Base-by-base conservation (phyloP, 129 eudicot genomes). In the Flaveria trinervia region DNA sequence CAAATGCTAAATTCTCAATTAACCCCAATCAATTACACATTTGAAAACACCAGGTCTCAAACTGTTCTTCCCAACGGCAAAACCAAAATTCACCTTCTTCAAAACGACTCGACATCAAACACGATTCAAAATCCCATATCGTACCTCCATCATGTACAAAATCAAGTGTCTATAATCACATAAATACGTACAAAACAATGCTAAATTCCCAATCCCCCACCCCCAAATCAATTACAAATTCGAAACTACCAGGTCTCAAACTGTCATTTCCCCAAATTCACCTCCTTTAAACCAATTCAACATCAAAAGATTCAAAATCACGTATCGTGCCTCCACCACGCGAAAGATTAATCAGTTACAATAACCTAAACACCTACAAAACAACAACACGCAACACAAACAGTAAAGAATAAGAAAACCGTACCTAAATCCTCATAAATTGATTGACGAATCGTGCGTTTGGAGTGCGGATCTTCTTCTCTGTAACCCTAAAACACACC, bases 351-450 rank as follows among this genome's bases (percentile, higher is more conserved):
- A 69, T 33, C 33, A 16, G 36, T 48, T 50, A 61, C 48, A 46
- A 64, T 46, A 25, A 46, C 7, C 64, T 17, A 75, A 4, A 75
- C 18, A 46, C 48, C 11, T 9, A 48, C 3, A 64, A 64, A 64
- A 75, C 62, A 75, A 17, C 5, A 75, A 65, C 36, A 76, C 36
- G 36, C 7, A 68, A 25, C 25, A n/a, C 57, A 77, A 68, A 56
- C 45, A 68, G 76, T 69, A 77, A 46, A n/a, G 44, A 28, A 57
- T 25, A 70, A 70, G 56, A 78, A 36, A 59, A n/a, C 14, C 9
- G 61, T 59, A 78, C 82, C 82, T 78, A 78, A 78, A 78, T 78
- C 77, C 75, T 78, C 82, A 78, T 78, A 59, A 78, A 78, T 45
- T 55, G 59, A 3, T 60, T 7, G 60, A 51, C 70, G 56, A 70